Base-by-base conservation (phyloP, 1,284 basidiomycete genomes). In the Peniophora sp. region DNA sequence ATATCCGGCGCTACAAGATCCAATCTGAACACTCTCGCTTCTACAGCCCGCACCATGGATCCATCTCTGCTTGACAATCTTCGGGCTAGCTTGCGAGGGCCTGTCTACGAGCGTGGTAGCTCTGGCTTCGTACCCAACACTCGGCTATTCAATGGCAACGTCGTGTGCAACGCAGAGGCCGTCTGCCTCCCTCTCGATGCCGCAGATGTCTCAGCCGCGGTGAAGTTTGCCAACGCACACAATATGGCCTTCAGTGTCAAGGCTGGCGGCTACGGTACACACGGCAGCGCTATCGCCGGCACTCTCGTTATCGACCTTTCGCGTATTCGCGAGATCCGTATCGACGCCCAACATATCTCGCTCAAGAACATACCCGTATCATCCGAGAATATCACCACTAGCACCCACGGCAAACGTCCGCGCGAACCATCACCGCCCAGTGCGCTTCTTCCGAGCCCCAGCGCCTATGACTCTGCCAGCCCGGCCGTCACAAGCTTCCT, bases 181-280 rank as follows among this genome's bases (percentile, higher is more conserved):
- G 76, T 89, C 17, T 79, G 75, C 1, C 83, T 81, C 51, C 88
- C 89, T 1, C 62, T 83, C 24, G 82, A 88, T 56, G 83, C 87
- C 2, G 70, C 78, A 52, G 86, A 92, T 23, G 27, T 52, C 39
- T 48, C 42, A 54, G 50, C 51, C 47, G 47, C 37, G 49, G 47
- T 44, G 50, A 49, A 24, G 27, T 52, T 51, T n/a, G 22, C 64
- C 61, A 17, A 75, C 78, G 49, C 73, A 92, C 59, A 63, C 64
- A 0, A 68, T 94, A 3, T 83, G 84, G n/a, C 78, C 85, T 3
- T 92, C 88, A n/a, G 27, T 32, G 74, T 92, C 59, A 92, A 89
- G 64, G 86, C 89, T 0, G 92, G 92, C 15, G 92, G 92, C 0
- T 93, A 87, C 62, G 92, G 90, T 6, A 93, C 88, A 2, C 89